Base-by-base conservation (phyloP, 768 basidiomycete species). In the Leccinum longicurvipes region DNA sequence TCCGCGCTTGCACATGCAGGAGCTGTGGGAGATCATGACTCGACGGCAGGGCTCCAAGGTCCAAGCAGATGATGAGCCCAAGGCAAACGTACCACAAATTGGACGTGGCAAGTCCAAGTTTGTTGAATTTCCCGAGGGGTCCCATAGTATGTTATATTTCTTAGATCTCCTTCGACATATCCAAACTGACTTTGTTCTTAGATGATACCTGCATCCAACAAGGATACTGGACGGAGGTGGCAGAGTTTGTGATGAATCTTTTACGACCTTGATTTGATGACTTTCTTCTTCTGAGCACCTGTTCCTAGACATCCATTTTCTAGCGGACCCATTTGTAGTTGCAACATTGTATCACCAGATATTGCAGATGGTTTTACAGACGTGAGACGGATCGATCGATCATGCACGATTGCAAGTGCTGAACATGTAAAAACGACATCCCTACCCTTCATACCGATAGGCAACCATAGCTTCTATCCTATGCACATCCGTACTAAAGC, bases 391-490 rank as follows among this genome's bases (percentile, higher is more conserved):
- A 60, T 25, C 36, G 8, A 41, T 41, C 4, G 19, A 41, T 45
- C 3, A 25, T 45, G 34, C 12, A 28, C 27, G 47, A 53, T 32
- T 42, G 31, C 54, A 32, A 54, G 48, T 25, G 2, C 47, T 23
- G 41, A 21, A 50, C 46, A 53, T 9, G 6, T 23, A 31, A 44
- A 49, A 15, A 25, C 23, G 52, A 53, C 24, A 6, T 10, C 14
- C 53, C 67, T 77, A 91, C 61, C 89, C 89, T 56, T 93, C 93
- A 60, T 93, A 94, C 34, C 94, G 83, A 77, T 98, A 98, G 5
- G 95, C 94, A 47, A 98, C 96, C 91, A 98, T 92, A 6, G 95
- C 93, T 70, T 98, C 91, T 67, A 99, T 91, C 54, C 92, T 85
- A 69, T 99, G 97, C n/a, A 95, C 85, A 71, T 98, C 95, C 4